Evolutionary conservation across 1,139 yeast genomes (phyloP).

Genomic region (Eremothecium coryli): DNA sequence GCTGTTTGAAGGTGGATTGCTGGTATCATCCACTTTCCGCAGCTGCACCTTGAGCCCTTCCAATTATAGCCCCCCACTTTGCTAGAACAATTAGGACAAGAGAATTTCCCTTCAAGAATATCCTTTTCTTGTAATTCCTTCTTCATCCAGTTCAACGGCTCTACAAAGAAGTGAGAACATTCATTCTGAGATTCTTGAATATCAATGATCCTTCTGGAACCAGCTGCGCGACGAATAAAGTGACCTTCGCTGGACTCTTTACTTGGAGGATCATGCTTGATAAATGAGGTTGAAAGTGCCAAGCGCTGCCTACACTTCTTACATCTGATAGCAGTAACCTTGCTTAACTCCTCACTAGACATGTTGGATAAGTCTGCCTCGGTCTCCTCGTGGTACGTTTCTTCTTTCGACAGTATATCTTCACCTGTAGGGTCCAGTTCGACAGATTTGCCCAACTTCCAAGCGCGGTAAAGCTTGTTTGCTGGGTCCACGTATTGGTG

Average conservation of each 20-base stretch:
- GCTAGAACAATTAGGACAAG: conserved; percentile 76
- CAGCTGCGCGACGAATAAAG: conserved; percentile 53
- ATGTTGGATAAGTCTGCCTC: conserved; percentile 25
- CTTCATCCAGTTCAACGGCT: conserved; percentile 90
- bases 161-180: conserved; percentile 82
- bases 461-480: conserved; percentile 42
- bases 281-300: conserved; percentile 39
- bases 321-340: conserved; percentile 45
- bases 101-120: conserved; percentile 74
- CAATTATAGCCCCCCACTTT: conserved; percentile 86
- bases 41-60: conserved; percentile 91
- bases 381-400: conserved; percentile 22
- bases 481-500: conserved; percentile 32
- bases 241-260: conserved; percentile 52
- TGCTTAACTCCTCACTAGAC: conserved; percentile 19
- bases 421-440: conserved; percentile 32
- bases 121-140: conserved; percentile 51
- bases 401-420: conserved; percentile 26
- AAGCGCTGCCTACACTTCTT: conserved; percentile 58
- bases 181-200: conserved; percentile 44
- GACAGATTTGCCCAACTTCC: conserved; percentile 37
- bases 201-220: conserved; percentile 48
- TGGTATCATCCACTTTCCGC: conserved; percentile 95
- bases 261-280: conserved; percentile 53
- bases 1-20: conserved; percentile 76